Evolutionary conservation across 306 rosid genomes (phyloP).

Genomic region (Fragaria nilgerrensis): DNA sequence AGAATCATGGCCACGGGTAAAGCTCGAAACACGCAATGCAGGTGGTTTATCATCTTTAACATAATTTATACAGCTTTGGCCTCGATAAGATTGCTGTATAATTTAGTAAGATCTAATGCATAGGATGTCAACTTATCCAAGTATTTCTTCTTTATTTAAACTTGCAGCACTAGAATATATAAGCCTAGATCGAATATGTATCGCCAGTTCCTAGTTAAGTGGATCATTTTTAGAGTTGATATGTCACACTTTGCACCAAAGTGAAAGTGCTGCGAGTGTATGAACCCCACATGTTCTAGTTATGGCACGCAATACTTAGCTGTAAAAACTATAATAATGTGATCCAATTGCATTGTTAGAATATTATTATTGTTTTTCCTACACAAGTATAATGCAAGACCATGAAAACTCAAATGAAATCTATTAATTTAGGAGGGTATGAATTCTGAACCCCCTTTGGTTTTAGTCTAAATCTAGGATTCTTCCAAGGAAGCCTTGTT

Average conservation of each 20-base stretch:
- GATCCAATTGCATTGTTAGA: slow-evolving; percentile 4
- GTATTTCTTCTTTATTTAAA: background rate
- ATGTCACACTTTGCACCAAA: slow-evolving; percentile 16
- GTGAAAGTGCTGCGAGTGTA: background rate
- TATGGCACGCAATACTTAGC: slow-evolving; percentile 31
- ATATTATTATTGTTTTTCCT: background rate
- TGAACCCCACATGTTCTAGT: slow-evolving; percentile 31
- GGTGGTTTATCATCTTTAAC: slow-evolving; percentile 11
- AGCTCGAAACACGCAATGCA: slow-evolving; percentile 8
- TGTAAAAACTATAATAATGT: slow-evolving; percentile 28
- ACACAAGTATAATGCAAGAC: background rate
- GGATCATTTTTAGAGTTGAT: slow-evolving; percentile 6
- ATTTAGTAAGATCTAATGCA: background rate
- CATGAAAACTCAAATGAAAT: background rate
- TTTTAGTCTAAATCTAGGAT: background rate
- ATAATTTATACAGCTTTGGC: background rate
- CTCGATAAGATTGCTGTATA: background rate
- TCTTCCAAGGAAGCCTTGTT: background rate
- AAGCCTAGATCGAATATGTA: slow-evolving; percentile 4
- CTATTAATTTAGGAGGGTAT: background rate
- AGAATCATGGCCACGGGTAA: slow-evolving; percentile 5
- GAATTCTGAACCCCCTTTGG: background rate
- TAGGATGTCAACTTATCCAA: background rate
- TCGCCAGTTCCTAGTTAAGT: slow-evolving; percentile 1
- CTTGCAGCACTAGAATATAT: background rate